A percentile compares a stretch with the other conserved stretches of the same genome.
These are phyloP conservation scores for Articulospora tetracladia DNA, from an alignment of 495 filamentous ascomycete genomes.

Conservation along the genomic window DNA sequence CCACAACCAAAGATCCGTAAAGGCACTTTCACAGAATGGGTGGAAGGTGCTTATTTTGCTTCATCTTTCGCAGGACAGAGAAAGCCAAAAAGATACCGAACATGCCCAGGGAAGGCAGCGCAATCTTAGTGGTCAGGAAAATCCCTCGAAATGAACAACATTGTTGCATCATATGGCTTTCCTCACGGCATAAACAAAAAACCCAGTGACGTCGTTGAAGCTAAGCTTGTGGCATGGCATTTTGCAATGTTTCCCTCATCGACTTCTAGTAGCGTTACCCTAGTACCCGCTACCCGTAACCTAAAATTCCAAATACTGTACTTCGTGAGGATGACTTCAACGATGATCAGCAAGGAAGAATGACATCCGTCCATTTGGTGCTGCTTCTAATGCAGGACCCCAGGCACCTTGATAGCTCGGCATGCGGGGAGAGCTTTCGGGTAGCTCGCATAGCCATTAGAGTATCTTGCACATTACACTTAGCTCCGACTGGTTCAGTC, in stretches of 20 bases:
- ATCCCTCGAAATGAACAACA: too few relatives aligned
- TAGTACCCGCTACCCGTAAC: background rate
- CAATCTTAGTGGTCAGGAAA: too few relatives aligned
- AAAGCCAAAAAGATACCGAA: too few relatives aligned
- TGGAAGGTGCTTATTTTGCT: too few relatives aligned
- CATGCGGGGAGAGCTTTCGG: background rate
- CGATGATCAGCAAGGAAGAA: background rate
- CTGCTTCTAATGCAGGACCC: background rate
- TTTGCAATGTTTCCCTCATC: too few relatives aligned
- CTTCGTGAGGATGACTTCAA: background rate
- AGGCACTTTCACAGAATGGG: too few relatives aligned
- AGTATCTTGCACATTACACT: background rate
- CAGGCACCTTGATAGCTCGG: background rate
- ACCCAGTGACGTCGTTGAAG: background rate
- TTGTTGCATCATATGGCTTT: background rate
- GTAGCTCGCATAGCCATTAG: background rate
- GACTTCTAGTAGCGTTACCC: background rate
- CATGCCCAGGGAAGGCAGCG: too few relatives aligned
- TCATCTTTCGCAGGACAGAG: too few relatives aligned
- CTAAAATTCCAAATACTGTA: conserved; percentile 1
- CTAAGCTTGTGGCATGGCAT: background rate
- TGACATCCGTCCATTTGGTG: background rate
- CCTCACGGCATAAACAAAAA: background rate
- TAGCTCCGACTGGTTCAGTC: background rate
- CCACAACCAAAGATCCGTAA: too few relatives aligned